Base-by-base conservation (phyloP, 352 stramenopile genomes). In the Nothophytophthora sp. region DNA sequence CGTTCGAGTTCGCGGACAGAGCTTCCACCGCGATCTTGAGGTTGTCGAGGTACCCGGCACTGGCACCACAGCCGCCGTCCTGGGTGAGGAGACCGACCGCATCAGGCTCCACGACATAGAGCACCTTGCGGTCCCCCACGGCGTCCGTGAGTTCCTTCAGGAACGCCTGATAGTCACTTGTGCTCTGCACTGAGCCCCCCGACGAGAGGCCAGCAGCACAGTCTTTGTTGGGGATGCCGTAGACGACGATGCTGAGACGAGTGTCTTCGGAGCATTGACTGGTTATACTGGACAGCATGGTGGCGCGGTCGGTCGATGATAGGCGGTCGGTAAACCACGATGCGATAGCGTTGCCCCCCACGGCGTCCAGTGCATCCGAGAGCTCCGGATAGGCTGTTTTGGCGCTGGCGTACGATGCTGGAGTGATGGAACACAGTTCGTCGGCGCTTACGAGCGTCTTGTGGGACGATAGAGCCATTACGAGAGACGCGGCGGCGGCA, bases 181-280 rank as follows among this genome's bases (percentile, higher is more conserved):
- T 46, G 43, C 48, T 81, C 24, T 59, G 59, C 12, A 74, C 63
- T 24, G 20, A 58, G 35, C 66, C 60, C 19, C 54, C 47, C 0
- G 53, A 60, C 18, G 76, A 87, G 30, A 73, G 67, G 10, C 64
- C 61, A 12, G 60, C 65, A 22, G 66, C 60, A 32, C 76, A 88
- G 48, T 88, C 73, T 49, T 88, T 86, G 49, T 83, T 70, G 6
- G 73, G 76, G 9, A 88, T 59, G 15, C 73, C 76, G 45, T 88
- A 88, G 12, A 88, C 70, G 8, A 86, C 73, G 39, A 86, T 55
- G 10, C 36, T 80, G 1, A 86, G 44, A 1, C 73, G 64, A 15
- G 60, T 64, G 22, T 65, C 64, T 19, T 66, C 54, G 1, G 48
- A 45, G 32, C 74, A 82, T 20, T 50, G 37, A 8, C 23, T 47